These are phyloP conservation scores for Aspergillus nidulans DNA, from an alignment of 495 filamentous ascomycete species.

Conservation along the genomic window DNA sequence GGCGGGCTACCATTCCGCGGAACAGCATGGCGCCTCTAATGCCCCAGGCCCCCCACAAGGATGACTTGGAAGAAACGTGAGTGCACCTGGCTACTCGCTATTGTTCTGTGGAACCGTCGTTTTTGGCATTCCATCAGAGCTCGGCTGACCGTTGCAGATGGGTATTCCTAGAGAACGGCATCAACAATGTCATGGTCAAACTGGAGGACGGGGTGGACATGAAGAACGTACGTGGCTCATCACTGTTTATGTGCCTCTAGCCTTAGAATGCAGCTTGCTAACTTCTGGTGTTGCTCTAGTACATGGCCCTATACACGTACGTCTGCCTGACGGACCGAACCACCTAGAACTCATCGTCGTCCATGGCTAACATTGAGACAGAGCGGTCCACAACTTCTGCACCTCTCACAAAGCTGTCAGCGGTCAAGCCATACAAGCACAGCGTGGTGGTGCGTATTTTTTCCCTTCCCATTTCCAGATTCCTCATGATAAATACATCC, in stretches of 20 bases:
- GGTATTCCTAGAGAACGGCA: conserved; percentile 79
- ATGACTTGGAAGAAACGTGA: conserved; percentile 81
- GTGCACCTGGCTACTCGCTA: conserved; percentile 25
- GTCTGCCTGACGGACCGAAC: conserved; percentile 16
- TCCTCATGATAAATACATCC: background rate
- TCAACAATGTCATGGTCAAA: conserved; percentile 88
- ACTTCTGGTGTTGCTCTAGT: conserved; percentile 45
- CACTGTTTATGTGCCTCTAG: background rate
- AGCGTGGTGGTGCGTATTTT: conserved; percentile 68
- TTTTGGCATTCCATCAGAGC: background rate
- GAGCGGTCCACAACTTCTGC: conserved; percentile 97
- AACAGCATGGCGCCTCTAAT: conserved; percentile 35
- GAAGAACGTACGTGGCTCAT: conserved; percentile 59
- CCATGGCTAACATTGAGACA: conserved; percentile 34
- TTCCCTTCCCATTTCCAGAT: background rate
- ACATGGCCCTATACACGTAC: conserved; percentile 97
- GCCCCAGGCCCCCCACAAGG: conserved; percentile 60
- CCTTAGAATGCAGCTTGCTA: conserved; percentile 1
- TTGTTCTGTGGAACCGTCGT: background rate
- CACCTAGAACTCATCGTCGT: conserved; percentile 1
- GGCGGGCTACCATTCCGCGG: conserved; percentile 14
- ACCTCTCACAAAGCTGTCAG: conserved; percentile 89
- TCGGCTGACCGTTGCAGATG: conserved; percentile 54
- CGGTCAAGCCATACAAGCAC: conserved; percentile 51
- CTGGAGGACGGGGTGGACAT: conserved; percentile 90